Base-by-base conservation (phyloP, 2,329 filamentous ascomycete genomes). In the Talaromyces funiculosus region DNA sequence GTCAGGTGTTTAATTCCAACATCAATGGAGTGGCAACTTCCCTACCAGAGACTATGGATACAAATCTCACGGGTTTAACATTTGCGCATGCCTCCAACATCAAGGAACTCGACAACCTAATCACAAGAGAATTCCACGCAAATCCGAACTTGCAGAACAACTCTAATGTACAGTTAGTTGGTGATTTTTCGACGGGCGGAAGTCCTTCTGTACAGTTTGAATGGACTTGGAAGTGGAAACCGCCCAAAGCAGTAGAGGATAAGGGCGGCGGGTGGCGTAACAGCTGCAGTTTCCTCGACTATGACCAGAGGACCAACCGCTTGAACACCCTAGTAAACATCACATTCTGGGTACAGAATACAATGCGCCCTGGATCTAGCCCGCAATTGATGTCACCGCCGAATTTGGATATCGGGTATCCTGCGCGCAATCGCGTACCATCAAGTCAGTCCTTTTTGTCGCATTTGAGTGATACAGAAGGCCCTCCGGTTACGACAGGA, bases 111-210 rank as follows among this genome's bases (percentile, higher is more conserved):
- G 94, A 97, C 71, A 97, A 94, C 66, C 80, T 99, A 51, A 88
- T 97, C 53, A 97, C 93, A 16, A 84, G 92, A 67, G 94, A 99
- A 74, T 97, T 99, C 69, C 92, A 97, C 67, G 92, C 93, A 66
- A 92, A 99, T 71, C 94, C 94, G 0, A 99, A 99, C 71, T 80
- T 99, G 60, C 94, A 99, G 79, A 97, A 96, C 73, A 97, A 97
- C 71, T 84, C 92, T 59, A 97, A 97, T 71, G 94, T 99, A 40
- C 89, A 95, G 69, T 82, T 97, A 47, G 87, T 99, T n/a, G 94
- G 94, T 3, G 92, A 96, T 73, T 97, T 89, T 71, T 83, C 85
- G 2, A 99, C 94, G 0, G 86, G 83, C 33, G 92, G 93, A n/a
- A 90, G 81, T 68, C 80, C 88, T 6, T 93, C 90, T 1, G 88